Evolutionary conservation across 73 alveolate genomes (phyloP).

Genomic region (Blepharisma japonicum): DNA sequence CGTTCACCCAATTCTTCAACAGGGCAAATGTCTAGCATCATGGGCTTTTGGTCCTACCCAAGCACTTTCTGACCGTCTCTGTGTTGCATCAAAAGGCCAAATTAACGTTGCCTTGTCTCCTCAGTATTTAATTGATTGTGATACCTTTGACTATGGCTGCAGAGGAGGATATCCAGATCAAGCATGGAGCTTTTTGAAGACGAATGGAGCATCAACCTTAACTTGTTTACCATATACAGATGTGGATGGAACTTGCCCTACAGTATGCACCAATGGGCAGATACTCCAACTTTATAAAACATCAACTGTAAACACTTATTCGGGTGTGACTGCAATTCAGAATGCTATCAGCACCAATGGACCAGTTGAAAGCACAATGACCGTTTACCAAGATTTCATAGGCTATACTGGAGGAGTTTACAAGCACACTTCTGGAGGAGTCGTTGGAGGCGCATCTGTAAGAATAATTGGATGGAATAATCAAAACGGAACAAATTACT

Average conservation of each 20-base stretch:
- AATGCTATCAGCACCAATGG: not conserved
- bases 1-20: conserved; percentile 41
- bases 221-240: not conserved
- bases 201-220: not conserved
- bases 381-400: conserved; percentile 79
- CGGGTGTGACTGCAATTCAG: not conserved
- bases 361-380: conserved; percentile 4
- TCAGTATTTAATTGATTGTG: conserved; percentile 66
- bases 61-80: conserved; percentile 90
- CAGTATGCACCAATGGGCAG: not conserved
- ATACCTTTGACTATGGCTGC: conserved; percentile 71
- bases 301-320: not conserved
- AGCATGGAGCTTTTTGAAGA: not conserved
- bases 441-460: conserved; percentile 82
- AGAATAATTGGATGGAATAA: conserved; percentile 83
- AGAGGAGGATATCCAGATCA: conserved; percentile 54
- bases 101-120: conserved; percentile 63
- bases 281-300: not conserved
- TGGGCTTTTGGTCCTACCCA: conserved; percentile 97
- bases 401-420: conserved; percentile 75
- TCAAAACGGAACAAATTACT: conserved; percentile 65
- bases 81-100: conserved; percentile 63
- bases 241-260: not conserved
- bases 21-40: conserved; percentile 87
- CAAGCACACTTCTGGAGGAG: conserved; percentile 61